Conservation (phyloP, 1,139 yeast species). For the Zygoascus sp. region DNA sequence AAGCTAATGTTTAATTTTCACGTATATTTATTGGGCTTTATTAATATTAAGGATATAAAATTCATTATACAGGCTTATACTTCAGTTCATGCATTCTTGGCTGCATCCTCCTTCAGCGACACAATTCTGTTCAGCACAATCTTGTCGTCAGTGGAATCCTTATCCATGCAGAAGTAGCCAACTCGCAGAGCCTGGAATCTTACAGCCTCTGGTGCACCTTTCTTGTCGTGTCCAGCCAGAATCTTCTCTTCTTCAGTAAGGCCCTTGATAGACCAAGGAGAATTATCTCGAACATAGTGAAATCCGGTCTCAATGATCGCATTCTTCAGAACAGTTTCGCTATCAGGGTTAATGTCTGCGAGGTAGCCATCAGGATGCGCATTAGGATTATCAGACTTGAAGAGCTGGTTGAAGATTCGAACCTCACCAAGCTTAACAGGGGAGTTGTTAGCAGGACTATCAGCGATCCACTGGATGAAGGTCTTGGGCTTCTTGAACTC, state of each 20-base stretch:
- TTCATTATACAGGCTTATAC: background rate
- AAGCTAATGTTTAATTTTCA: background rate
- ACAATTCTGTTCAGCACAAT: conserved; percentile 83
- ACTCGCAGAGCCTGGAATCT: conserved; percentile 98
- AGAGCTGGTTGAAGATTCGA: conserved; percentile 81
- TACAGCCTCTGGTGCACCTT: conserved; percentile 69
- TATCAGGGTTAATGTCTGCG: conserved; percentile 73
- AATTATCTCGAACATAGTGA: conserved; percentile 56
- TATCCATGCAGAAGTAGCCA: conserved; percentile 92
- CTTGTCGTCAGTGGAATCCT: conserved; percentile 57
- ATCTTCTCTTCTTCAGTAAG: conserved; percentile 28
- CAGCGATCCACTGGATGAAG: conserved; percentile 94
- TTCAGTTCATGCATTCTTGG: conserved; percentile 28
- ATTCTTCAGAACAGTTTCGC: conserved; percentile 60
- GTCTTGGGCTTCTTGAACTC: conserved; percentile 77
- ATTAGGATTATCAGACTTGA: conserved; percentile 87
- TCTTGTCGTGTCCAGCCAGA: conserved; percentile 53
- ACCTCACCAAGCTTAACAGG: conserved; percentile 69
- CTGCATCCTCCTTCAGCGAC: conserved; percentile 66
- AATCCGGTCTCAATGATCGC: conserved; percentile 82
- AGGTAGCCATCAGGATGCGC: conserved; percentile 84
- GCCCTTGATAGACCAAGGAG: conserved; percentile 69
- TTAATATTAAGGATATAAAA: conserved; percentile 1
- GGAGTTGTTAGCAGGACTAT: conserved; percentile 52
- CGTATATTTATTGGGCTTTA: background rate